These are phyloP conservation scores for Russula earlei DNA, from an alignment of 768 basidiomycete genomes.

Conservation along the genomic window DNA sequence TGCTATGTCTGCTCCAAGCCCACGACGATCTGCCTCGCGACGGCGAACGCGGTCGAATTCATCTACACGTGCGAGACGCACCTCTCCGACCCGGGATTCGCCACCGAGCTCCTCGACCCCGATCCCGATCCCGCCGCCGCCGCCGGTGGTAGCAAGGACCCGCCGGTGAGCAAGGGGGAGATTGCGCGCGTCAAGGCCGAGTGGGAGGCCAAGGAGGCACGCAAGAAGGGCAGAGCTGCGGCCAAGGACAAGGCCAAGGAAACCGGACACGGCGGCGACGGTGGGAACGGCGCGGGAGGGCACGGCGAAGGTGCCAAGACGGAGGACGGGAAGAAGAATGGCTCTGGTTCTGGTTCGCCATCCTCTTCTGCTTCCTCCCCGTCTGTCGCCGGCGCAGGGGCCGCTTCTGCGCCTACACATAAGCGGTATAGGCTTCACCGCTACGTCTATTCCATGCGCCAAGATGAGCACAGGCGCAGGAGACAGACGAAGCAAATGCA, in stretches of 20 bases:
- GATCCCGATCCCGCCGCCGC: slow-evolving; percentile 14
- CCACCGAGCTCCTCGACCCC: slow-evolving; percentile 37
- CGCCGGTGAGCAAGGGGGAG: slow-evolving; percentile 51
- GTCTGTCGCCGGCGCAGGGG: slow-evolving; percentile 10
- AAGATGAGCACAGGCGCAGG: slow-evolving; percentile 61
- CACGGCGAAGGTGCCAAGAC: slow-evolving; percentile 32
- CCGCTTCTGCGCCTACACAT: slow-evolving; percentile 40
- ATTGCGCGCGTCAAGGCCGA: slow-evolving; percentile 69
- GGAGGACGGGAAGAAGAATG: slow-evolving; percentile 29
- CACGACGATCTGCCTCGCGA: slow-evolving; percentile 78
- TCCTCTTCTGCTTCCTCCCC: slow-evolving; percentile 25
- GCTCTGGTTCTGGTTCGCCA: slow-evolving; percentile 25
- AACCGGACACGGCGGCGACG: slow-evolving; percentile 19
- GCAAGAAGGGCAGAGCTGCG: slow-evolving; percentile 42
- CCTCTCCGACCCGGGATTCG: slow-evolving; percentile 71
- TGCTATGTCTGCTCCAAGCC: slow-evolving; percentile 77
- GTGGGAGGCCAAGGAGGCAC: slow-evolving; percentile 67
- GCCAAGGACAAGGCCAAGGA: slow-evolving; percentile 20
- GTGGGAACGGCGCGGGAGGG: too few species aligned
- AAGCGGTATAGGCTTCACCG: slow-evolving; percentile 76
- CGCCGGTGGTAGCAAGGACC: slow-evolving; percentile 21
- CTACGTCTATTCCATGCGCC: slow-evolving; percentile 72
- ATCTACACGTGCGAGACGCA: slow-evolving; percentile 79
- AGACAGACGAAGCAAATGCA: slow-evolving; percentile 58
- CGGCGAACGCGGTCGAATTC: slow-evolving; percentile 75